Evolutionary conservation across 352 stramenopile genomes (phyloP).

Genomic region (Globisporangium takayamanum): DNA sequence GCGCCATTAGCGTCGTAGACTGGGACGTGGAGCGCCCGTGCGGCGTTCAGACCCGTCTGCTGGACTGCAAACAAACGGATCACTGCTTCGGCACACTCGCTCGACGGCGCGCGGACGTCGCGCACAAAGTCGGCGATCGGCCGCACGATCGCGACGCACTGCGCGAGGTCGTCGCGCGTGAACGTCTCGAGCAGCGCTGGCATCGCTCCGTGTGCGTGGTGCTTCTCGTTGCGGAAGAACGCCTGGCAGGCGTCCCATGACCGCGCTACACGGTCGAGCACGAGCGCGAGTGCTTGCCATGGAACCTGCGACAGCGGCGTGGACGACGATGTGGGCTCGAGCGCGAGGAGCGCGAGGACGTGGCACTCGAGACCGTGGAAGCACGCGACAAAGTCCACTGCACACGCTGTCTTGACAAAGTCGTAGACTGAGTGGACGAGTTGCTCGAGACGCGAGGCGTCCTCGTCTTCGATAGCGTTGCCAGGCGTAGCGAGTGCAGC

Average conservation of each 20-base stretch:
- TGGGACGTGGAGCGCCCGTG: not conserved
- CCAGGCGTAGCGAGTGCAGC: too few species aligned
- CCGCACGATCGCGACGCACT: slow-evolving; percentile 8
- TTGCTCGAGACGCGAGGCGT: not conserved
- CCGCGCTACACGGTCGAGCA: slow-evolving; percentile 2
- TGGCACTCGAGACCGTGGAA: slow-evolving; percentile 7
- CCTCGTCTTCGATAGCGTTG: not conserved
- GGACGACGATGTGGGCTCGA: not conserved
- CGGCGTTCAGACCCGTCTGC: slow-evolving; percentile 7
- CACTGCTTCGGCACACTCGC: slow-evolving; percentile 9
- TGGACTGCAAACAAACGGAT: slow-evolving; percentile 13
- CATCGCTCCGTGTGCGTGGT: not conserved
- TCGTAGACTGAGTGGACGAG: slow-evolving; percentile 2
- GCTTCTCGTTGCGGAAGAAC: slow-evolving; percentile 1
- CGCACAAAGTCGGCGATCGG: slow-evolving; percentile 9
- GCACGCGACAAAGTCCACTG: slow-evolving; percentile 6
- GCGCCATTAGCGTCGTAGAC: not conserved
- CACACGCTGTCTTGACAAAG: not conserved
- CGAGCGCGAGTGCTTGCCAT: slow-evolving; percentile 2
- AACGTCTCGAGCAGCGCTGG: slow-evolving; percentile 5
- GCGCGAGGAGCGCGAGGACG: not conserved
- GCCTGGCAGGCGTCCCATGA: slow-evolving; percentile 6
- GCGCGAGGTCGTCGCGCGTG: slow-evolving; percentile 8
- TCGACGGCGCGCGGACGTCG: not conserved
- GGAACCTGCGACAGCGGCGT: not conserved